Evolutionary conservation across 2,329 filamentous ascomycete species (phyloP).

Genomic region (Monilinia vaccinii-corymbosi): DNA sequence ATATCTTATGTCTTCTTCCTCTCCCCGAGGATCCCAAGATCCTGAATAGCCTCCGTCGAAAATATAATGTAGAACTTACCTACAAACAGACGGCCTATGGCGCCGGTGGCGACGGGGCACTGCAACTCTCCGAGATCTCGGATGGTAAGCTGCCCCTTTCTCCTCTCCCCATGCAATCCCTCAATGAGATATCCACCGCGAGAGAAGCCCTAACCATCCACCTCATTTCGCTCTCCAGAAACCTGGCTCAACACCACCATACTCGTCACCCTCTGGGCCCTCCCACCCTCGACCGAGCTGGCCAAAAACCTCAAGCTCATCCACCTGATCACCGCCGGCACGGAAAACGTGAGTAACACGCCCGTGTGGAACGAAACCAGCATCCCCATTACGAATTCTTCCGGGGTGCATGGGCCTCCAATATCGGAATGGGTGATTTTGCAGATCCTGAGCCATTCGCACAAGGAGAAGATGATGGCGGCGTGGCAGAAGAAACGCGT

Average conservation of each 20-base stretch:
- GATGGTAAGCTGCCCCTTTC: constrained; percentile 13
- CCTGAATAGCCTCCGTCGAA: constrained; percentile 32
- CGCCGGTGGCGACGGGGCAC: constrained; percentile 9
- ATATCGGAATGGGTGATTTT: constrained; percentile 60
- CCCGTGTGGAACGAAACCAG: constrained; percentile 29
- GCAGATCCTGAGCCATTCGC: constrained; percentile 49
- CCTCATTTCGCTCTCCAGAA: constrained; percentile 14
- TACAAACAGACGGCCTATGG: constrained; percentile 30
- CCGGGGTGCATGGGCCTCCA: constrained; percentile 39
- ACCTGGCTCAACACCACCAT: constrained; percentile 27
- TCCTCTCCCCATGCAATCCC: not conserved
- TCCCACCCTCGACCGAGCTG: constrained; percentile 22
- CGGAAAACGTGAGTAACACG: constrained; percentile 24
- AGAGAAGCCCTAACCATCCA: not conserved
- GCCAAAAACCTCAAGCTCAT: constrained; percentile 30
- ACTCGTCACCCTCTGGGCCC: constrained; percentile 25
- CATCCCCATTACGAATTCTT: constrained; percentile 30
- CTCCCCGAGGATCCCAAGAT: constrained; percentile 34
- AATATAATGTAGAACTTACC: constrained; percentile 37
- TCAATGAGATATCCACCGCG: not conserved
- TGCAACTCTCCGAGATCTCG: constrained; percentile 11
- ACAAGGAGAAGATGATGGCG: constrained; percentile 44
- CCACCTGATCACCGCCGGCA: constrained; percentile 30
- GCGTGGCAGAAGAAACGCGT: constrained; percentile 46
- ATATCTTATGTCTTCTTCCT: constrained; percentile 36